phyloP scores from a whole-genome alignment of 139 green algal genomes.

The Chlamydomonas incerta region DNA sequence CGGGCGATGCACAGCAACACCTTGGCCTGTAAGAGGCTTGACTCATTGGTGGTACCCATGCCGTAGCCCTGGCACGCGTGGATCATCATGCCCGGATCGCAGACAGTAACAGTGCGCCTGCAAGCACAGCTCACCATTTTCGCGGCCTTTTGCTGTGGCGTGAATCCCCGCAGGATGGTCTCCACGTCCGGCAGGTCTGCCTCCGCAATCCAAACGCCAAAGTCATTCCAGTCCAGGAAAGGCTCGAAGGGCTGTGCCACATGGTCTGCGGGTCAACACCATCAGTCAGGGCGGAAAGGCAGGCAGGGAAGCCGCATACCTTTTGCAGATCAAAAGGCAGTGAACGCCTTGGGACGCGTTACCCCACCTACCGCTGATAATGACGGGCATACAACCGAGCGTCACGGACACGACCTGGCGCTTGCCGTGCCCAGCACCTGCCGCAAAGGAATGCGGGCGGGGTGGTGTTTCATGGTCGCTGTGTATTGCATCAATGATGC shows the following conservation, averaged over 20 bases:
- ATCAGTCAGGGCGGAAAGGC: background rate
- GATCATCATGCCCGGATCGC: no score
- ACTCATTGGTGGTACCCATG: background rate
- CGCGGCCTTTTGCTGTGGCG: constrained; percentile 1
- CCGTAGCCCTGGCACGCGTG: no score
- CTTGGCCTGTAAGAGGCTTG: background rate
- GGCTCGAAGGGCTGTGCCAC: constrained; percentile 36
- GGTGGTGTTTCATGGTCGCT: background rate
- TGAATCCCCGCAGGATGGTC: constrained; percentile 26
- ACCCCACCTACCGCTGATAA: constrained; percentile 9
- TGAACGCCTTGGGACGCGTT: no score
- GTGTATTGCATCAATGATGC: background rate
- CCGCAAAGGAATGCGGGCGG: background rate
- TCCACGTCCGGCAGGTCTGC: background rate
- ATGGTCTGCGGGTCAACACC: background rate
- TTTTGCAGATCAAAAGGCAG: no score
- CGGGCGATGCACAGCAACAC: background rate
- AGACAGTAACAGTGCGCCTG: no score
- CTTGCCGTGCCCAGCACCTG: constrained; percentile 33
- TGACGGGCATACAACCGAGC: constrained; percentile 35
- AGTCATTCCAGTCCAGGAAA: constrained; percentile 42
- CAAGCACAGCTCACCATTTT: constrained; percentile 13
- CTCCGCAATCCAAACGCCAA: constrained; percentile 40
- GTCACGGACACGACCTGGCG: background rate
- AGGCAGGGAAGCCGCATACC: background rate